phyloP scores from a whole-genome alignment of 2,329 filamentous ascomycete genomes.

The Colletotrichum liriopes region DNA sequence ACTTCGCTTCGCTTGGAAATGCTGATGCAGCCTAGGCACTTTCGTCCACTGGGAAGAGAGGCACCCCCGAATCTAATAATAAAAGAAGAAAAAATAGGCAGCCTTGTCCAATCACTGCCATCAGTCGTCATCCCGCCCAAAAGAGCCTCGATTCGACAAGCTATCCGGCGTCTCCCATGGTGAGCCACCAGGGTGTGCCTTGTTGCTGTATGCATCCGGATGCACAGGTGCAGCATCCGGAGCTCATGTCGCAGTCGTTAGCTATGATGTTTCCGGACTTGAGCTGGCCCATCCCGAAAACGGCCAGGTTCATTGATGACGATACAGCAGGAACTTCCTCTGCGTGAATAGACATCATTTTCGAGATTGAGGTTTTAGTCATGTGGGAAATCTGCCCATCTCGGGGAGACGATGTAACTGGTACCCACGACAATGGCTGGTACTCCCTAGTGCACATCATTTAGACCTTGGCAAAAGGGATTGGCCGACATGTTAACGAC shows the following conservation, averaged over 20 bases:
- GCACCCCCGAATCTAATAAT: background rate
- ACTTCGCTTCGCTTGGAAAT: background rate
- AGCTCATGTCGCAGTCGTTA: conserved; percentile 23
- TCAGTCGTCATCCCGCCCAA: background rate
- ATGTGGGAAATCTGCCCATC: conserved; percentile 6
- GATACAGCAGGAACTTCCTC: background rate
- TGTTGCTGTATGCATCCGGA: conserved; percentile 21
- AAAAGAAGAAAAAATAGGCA: background rate
- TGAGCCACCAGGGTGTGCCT: conserved; percentile 1
- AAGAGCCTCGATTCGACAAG: conserved; percentile 11
- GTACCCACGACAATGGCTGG: background rate
- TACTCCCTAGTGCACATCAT: background rate
- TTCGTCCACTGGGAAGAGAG: background rate
- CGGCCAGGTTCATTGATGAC: conserved; percentile 1
- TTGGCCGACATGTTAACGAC: background rate
- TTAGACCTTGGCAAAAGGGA: background rate
- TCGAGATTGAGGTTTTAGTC: background rate
- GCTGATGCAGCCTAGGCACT: background rate
- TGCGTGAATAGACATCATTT: background rate
- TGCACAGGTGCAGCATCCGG: conserved; percentile 13
- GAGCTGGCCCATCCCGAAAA: conserved; percentile 25
- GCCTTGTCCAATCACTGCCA: background rate
- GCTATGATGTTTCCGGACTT: conserved; percentile 25
- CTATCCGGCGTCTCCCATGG: background rate
- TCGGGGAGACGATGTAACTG: conserved; percentile 15